Percentiles rank a stretch among this genome's conserved stretches.
Conservation (phyloP, 2,329 filamentous ascomycete species). For the Colletotrichum sp. region DNA sequence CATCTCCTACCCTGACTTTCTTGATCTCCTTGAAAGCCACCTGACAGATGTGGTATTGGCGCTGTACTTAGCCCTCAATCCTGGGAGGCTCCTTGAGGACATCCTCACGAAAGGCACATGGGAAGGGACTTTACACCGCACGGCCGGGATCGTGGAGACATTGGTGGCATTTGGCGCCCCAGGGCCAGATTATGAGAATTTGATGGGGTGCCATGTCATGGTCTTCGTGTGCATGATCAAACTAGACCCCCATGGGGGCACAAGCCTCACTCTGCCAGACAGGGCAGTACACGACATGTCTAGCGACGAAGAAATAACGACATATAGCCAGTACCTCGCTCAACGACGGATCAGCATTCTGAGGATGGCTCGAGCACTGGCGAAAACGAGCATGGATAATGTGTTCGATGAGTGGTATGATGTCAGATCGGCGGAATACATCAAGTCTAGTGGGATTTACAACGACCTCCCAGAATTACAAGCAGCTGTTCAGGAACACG, state of each 20-base stretch:
- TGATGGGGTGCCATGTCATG: neutral
- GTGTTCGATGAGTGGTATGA: neutral
- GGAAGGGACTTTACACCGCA: neutral
- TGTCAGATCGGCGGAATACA: neutral
- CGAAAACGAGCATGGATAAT: neutral
- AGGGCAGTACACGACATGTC: neutral
- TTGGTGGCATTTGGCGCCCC: neutral
- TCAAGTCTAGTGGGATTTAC: neutral
- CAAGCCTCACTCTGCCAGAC: neutral
- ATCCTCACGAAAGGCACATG: neutral
- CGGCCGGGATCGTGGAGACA: neutral
- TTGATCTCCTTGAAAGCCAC: neutral
- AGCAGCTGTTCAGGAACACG: neutral
- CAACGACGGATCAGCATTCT: neutral
- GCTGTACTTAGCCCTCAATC: accelerated
- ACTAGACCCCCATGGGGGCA: neutral
- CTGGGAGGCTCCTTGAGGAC: neutral
- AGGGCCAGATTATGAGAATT: neutral
- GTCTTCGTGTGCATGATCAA: neutral
- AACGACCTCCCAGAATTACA: neutral
- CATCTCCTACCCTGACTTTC: neutral
- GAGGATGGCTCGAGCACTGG: neutral
- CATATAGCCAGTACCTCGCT: neutral
- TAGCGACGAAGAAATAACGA: neutral
- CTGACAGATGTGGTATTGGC: neutral